Conservation (phyloP, 208 protist species). For the Naegleria lovaniensis region DNA sequence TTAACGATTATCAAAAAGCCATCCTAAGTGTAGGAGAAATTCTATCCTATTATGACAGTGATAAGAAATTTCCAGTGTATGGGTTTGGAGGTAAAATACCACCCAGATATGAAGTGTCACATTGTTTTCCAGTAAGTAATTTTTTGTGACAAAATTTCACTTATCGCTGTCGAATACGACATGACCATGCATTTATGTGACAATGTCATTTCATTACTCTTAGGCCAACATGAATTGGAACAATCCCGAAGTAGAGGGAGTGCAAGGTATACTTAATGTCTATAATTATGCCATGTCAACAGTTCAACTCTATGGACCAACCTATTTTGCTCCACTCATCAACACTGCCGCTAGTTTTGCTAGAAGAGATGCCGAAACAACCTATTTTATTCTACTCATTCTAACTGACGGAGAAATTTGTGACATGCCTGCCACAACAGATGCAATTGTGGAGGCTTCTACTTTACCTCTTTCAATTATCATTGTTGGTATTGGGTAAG, state of each 20-base stretch:
- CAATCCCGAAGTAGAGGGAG: slow-evolving; percentile 49
- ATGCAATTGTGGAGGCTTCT: slow-evolving; percentile 49
- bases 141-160: too few species aligned
- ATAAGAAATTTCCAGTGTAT: slow-evolving; percentile 48
- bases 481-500: slow-evolving; percentile 66
- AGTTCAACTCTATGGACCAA: slow-evolving; percentile 53
- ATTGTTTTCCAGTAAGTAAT: slow-evolving; percentile 53
- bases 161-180: too few species aligned
- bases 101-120: slow-evolving; percentile 45
- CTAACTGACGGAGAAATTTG: slow-evolving; percentile 65
- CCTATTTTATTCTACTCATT: slow-evolving; percentile 66
- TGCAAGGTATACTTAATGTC: slow-evolving; percentile 53
- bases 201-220: too few species aligned
- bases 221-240: slow-evolving; percentile 34
- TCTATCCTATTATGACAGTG: slow-evolving; percentile 44
- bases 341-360: slow-evolving; percentile 7
- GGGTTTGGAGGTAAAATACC: slow-evolving; percentile 48
- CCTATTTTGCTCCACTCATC: slow-evolving; percentile 58
- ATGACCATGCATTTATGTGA: too few species aligned
- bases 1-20: slow-evolving; percentile 42
- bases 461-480: slow-evolving; percentile 60
- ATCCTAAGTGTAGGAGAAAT: slow-evolving; percentile 44
- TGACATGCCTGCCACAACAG: slow-evolving; percentile 53
- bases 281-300: slow-evolving; percentile 46
- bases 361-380: neutral